Evolutionary conservation across 2,329 filamentous ascomycete genomes (phyloP), one percentile per base, ranked within the genome.

Genomic region (Fusarium tanahbumbuense): DNA sequence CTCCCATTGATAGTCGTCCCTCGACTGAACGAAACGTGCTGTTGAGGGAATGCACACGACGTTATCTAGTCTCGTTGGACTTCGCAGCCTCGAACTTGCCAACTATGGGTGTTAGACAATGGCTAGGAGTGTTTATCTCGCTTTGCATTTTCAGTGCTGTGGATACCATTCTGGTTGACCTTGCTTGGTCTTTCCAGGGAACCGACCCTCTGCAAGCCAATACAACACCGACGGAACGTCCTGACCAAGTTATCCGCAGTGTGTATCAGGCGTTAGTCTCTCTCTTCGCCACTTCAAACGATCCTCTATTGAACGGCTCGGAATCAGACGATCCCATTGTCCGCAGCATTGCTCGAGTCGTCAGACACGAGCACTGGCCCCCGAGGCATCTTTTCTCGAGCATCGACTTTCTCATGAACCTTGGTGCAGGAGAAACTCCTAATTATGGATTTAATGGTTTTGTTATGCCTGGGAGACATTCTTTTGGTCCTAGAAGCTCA

Each of bases 101-200:
- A n/a, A 76, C 78, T 8, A 75, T 82, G 23, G 80, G 80, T 25
- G 78, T 81, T 11, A 82, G 81, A 67, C 80, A 80, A 57, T 87
- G 85, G 83, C 75, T 88, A 18, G 84, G 87, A 4, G 75, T 83
- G 6, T 87, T 88, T 63, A 79, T 86, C 52, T 84, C 87, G 15
- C 76, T 89, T 20, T 88, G 87, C 74, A 84, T 89, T n/a, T 88
- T 89, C 71, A 88, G 86, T 73, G 80, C 86, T 28, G 81, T 85
- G 22, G 83, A 84, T 50, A 86, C 86, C 2, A 80, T 89, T 3
- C 77, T 88, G 8, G 78, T 84, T 18, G 85, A 87, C 58, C 78
- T 85, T 49, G 62, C 74, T 25, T 66, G 65, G 20, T 70, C 68
- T 37, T 56, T 70, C 34, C 54, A 72, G 40, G 57, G 58, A 22